A percentile compares a stretch with the other conserved stretches of the same genome.
Evolutionary conservation across 2,329 filamentous ascomycete species (phyloP).

Genomic region (Sporothrix protearum): DNA sequence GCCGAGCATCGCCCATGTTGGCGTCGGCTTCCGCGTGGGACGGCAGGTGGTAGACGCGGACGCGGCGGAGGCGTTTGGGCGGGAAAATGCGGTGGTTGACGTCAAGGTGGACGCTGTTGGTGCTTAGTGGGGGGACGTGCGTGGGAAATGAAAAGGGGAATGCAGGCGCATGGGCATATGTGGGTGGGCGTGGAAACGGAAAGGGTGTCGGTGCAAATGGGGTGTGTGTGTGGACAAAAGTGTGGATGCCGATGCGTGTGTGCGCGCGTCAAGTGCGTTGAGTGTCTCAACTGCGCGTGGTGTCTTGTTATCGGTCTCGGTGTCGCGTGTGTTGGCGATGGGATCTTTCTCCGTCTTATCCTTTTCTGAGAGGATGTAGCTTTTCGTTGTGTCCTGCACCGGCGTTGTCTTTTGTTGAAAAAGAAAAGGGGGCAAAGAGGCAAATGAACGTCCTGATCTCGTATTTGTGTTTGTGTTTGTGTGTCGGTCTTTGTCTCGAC

Average conservation of each 20-base stretch:
- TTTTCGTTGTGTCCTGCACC: not conserved
- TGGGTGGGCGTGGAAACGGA: not conserved
- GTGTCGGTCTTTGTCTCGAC: not conserved
- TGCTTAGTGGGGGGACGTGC: not conserved
- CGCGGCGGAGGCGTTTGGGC: not conserved
- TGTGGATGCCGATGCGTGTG: not conserved
- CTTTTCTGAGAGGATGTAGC: not conserved
- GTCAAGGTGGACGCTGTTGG: not conserved
- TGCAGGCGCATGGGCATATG: not conserved
- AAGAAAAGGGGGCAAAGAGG: not conserved
- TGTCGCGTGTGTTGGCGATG: not conserved
- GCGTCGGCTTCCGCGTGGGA: not conserved
- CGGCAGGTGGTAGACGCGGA: slow-evolving; percentile 13
- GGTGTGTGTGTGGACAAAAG: not conserved
- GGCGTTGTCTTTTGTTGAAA: not conserved
- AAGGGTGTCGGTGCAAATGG: not conserved
- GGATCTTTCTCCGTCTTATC: not conserved
- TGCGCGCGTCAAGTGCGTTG: not conserved
- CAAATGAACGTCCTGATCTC: no score
- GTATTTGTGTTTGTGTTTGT: no score
- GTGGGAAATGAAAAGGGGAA: no score
- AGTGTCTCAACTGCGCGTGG: not conserved
- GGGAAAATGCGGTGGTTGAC: not conserved
- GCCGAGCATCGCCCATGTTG: not conserved
- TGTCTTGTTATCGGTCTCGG: not conserved